phyloP scores from a whole-genome alignment of 495 filamentous ascomycete species.

The Hypomontagnella monticulosa region DNA sequence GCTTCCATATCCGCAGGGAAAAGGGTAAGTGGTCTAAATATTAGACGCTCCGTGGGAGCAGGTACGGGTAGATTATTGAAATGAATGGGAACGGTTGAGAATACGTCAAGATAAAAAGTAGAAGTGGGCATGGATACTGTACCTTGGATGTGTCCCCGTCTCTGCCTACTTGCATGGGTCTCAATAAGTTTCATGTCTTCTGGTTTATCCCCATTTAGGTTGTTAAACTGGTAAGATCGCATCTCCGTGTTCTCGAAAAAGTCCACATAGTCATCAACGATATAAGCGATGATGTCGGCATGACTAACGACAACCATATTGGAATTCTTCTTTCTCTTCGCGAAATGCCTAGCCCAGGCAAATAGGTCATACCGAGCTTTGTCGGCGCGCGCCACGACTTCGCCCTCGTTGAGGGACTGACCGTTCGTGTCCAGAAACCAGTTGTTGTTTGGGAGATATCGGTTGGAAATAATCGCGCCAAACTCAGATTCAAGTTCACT shows the following conservation, averaged over 20 bases:
- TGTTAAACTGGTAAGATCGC: background rate
- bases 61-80: background rate
- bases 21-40: background rate
- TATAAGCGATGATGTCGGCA: slow-evolving; percentile 47
- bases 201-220: too few relatives aligned
- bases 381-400: background rate
- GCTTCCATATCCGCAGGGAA: background rate
- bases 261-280: background rate
- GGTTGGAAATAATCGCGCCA: slow-evolving; percentile 63
- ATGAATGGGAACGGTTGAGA: background rate
- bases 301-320: slow-evolving; percentile 42
- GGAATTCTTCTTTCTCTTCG: background rate
- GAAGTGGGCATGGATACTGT: too few relatives aligned
- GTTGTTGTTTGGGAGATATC: background rate
- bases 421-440: background rate
- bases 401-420: background rate
- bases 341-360: background rate
- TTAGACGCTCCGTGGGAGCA: background rate
- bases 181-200: background rate
- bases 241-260: background rate
- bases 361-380: background rate
- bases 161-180: background rate
- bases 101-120: background rate
- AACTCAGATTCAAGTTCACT: slow-evolving; percentile 66
- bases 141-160: too few relatives aligned